Conservation (phyloP, 2,329 filamentous ascomycete species). For the Ophiosphaerella narmari region DNA sequence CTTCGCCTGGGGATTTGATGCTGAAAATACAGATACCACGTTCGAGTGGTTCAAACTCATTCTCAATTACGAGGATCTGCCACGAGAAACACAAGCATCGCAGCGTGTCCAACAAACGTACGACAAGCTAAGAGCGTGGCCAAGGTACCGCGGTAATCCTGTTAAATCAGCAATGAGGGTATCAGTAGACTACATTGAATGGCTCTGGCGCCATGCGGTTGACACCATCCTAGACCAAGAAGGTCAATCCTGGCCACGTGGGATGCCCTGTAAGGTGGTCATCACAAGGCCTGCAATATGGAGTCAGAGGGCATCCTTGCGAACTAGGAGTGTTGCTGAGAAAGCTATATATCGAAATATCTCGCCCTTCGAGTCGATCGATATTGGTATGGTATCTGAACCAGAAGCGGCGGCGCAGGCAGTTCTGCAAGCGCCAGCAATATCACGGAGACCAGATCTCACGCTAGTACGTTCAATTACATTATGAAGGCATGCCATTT, state of each 20-base stretch:
- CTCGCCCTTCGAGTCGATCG: neutral
- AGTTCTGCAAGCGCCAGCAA: neutral
- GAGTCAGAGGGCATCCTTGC: neutral
- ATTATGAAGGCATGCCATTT: too few relatives aligned
- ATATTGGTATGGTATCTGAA: neutral
- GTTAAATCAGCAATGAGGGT: neutral
- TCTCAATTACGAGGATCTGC: neutral
- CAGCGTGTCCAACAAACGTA: neutral
- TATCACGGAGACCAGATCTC: neutral
- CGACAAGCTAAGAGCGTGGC: too few relatives aligned
- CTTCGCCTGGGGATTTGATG: neutral
- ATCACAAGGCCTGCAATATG: neutral
- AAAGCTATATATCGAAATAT: neutral
- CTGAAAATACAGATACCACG: neutral
- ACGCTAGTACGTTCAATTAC: too few relatives aligned
- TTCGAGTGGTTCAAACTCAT: neutral
- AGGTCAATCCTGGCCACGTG: neutral
- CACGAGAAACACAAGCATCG: neutral
- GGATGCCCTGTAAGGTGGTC: neutral
- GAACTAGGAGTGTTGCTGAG: neutral
- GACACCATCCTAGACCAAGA: neutral
- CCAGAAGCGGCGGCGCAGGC: neutral
- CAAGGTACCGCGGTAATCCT: too few relatives aligned
- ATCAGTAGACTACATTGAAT: neutral
- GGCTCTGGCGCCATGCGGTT: neutral